phyloP scores from a whole-genome alignment of 2,329 filamentous ascomycete genomes.

The Teratosphaeriaceae sp. region DNA sequence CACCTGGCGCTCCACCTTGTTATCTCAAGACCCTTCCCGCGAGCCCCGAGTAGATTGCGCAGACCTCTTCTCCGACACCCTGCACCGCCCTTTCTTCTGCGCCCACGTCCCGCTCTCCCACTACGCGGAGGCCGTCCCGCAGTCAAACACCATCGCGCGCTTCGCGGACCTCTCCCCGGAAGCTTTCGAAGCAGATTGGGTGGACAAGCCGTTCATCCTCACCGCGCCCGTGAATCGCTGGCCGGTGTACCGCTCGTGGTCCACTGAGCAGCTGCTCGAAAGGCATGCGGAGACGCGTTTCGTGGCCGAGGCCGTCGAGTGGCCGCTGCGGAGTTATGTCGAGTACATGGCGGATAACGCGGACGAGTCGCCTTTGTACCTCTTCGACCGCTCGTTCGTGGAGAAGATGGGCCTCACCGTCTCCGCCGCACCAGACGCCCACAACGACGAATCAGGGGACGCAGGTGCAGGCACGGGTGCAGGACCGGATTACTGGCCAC shows the following conservation, averaged over 20 bases:
- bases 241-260: constrained; percentile 73
- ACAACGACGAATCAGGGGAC: no score
- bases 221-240: constrained; percentile 74
- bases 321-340: constrained; percentile 74
- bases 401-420: constrained; percentile 72
- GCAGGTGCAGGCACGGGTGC: no score
- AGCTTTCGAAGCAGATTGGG: constrained; percentile 72
- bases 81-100: constrained; percentile 87
- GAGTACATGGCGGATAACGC: constrained; percentile 71
- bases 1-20: constrained; percentile 75
- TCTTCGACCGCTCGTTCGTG: constrained; percentile 83
- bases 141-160: constrained; percentile 63
- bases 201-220: constrained; percentile 76
- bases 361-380: constrained; percentile 86
- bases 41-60: constrained; percentile 61
- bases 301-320: constrained; percentile 88
- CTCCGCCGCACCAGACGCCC: constrained; percentile 25
- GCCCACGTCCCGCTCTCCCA: constrained; percentile 63
- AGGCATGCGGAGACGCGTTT: constrained; percentile 64
- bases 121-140: constrained; percentile 66
- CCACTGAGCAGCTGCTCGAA: constrained; percentile 57
- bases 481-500: constrained; percentile 64
- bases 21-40: constrained; percentile 50
- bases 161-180: constrained; percentile 61
- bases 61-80: constrained; percentile 79